Conservation (phyloP, 352 stramenopile species). For the Globisporangium cystogenes region DNA sequence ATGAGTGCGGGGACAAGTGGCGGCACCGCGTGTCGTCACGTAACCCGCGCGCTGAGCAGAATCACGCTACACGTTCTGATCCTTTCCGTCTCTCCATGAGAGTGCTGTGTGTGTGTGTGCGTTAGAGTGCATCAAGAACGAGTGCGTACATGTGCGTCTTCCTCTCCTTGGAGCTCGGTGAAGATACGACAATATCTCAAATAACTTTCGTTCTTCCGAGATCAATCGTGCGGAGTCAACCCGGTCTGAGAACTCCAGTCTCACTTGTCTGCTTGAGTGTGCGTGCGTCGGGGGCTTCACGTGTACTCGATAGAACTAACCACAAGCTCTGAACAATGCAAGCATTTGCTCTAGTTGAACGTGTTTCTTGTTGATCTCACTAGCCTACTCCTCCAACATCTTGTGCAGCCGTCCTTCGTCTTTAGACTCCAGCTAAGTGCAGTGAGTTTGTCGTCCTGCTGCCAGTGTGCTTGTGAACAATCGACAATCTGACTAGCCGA, state of each 20-base stretch:
- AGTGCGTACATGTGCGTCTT: slow-evolving; percentile 8
- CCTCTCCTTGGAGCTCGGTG: slow-evolving; percentile 37
- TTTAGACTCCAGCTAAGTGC: too few relatives aligned
- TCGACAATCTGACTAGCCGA: too few relatives aligned
- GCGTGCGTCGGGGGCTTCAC: too few relatives aligned
- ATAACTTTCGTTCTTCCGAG: slow-evolving; percentile 91
- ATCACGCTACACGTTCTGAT: slow-evolving; percentile 73
- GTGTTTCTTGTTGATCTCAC: too few relatives aligned
- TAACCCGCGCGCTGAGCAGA: slow-evolving; percentile 67
- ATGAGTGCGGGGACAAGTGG: slow-evolving; percentile 62
- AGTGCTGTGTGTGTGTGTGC: slow-evolving; percentile 1
- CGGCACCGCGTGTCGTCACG: slow-evolving; percentile 53
- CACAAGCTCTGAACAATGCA: too few relatives aligned
- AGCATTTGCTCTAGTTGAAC: too few relatives aligned
- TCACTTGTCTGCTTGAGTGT: neutral
- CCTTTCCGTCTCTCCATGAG: slow-evolving; percentile 4
- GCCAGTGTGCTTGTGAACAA: too few relatives aligned
- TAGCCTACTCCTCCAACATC: too few relatives aligned
- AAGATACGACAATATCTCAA: slow-evolving; percentile 70
- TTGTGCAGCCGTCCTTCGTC: too few relatives aligned
- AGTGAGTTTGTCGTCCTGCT: too few relatives aligned
- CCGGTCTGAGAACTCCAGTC: slow-evolving; percentile 10
- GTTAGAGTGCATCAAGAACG: too few relatives aligned
- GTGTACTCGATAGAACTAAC: too few relatives aligned
- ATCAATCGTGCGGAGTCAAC: slow-evolving; percentile 19